Conservation (phyloP, 192 early-diverging fungal genomes). For the Coemansia sp. region DNA sequence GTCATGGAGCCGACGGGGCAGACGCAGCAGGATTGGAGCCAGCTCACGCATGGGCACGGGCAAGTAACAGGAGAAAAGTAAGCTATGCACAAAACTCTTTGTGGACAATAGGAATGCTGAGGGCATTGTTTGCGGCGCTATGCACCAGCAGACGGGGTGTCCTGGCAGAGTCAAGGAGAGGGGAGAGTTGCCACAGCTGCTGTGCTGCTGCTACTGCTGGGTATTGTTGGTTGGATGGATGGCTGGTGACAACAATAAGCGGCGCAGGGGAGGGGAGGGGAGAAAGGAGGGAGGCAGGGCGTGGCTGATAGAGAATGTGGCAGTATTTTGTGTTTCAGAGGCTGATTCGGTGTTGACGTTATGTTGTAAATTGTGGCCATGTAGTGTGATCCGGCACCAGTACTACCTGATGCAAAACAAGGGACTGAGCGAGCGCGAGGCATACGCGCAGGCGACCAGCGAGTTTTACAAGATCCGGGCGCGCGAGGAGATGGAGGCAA, state of each 20-base stretch:
- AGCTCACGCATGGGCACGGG: constrained; percentile 52
- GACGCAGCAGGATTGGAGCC: constrained; percentile 54
- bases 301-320: constrained; percentile 2
- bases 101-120: neutral
- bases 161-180: constrained; percentile 14
- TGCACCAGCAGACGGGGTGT: constrained; percentile 6
- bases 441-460: constrained; percentile 73
- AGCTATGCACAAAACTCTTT: constrained; percentile 24
- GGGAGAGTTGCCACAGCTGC: neutral
- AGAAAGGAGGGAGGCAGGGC: constrained; percentile 1
- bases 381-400: constrained; percentile 79
- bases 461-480: constrained; percentile 83
- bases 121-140: neutral
- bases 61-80: constrained; percentile 86
- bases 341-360: neutral
- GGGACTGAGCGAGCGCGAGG: constrained; percentile 68
- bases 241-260: neutral
- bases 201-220: neutral
- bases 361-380: constrained; percentile 14
- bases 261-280: neutral
- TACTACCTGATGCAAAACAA: constrained; percentile 69
- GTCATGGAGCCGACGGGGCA: constrained; percentile 68
- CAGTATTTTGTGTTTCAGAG: constrained; percentile 4
- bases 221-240: constrained; percentile 1
- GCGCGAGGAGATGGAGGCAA: constrained; percentile 71